phyloP scores from a whole-genome alignment of 73 alveolate genomes.

The Stentor roeselii region DNA sequence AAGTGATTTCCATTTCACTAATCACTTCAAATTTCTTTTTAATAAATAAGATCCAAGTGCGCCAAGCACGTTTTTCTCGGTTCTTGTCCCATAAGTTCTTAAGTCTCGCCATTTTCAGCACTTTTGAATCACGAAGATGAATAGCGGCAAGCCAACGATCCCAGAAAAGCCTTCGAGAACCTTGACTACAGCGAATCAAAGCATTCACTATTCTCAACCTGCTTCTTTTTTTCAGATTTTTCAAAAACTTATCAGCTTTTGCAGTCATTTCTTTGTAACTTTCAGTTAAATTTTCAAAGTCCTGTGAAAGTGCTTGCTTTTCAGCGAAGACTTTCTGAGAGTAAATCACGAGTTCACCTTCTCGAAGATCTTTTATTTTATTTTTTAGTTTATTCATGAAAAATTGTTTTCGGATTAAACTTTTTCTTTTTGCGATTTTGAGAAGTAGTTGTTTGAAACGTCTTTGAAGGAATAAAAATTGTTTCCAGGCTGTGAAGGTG shows the following conservation, averaged over 20 bases:
- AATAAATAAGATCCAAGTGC: background rate
- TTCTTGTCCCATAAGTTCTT: background rate
- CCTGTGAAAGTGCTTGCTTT: background rate
- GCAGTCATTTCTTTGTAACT: background rate
- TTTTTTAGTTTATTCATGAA: background rate
- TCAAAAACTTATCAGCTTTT: background rate
- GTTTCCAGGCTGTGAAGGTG: constrained; percentile 11
- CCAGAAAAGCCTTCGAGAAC: background rate
- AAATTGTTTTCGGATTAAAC: background rate
- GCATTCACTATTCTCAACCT: background rate
- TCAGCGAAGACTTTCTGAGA: background rate
- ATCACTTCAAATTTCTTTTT: background rate
- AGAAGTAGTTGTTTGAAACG: background rate
- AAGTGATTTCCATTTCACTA: constrained; percentile 1
- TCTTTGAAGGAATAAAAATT: background rate
- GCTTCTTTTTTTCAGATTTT: constrained; percentile 3
- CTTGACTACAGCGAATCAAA: constrained; percentile 6
- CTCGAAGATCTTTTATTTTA: background rate
- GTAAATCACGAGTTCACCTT: background rate
- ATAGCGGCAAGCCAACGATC: constrained; percentile 1
- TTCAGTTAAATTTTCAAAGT: background rate
- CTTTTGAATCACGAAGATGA: background rate
- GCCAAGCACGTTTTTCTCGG: background rate
- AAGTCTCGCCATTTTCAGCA: background rate
- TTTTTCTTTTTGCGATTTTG: background rate